These are phyloP conservation scores for Salix suchowensis DNA, from an alignment of 345 rosid genomes.

Conservation along the genomic window DNA sequence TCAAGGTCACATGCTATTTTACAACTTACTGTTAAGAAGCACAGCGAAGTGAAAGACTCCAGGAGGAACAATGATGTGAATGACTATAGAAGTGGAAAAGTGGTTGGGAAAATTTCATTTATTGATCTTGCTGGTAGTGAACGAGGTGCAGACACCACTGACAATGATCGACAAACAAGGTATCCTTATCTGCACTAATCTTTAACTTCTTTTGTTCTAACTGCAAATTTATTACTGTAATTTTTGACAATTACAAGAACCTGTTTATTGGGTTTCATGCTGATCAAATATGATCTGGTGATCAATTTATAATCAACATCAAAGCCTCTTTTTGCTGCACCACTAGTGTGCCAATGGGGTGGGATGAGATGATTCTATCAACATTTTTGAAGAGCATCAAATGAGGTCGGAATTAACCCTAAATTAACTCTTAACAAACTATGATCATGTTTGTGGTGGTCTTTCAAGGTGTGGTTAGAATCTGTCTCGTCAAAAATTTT, in stretches of 20 bases:
- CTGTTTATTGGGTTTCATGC: neutral
- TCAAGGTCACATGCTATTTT: constrained; percentile 98
- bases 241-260: neutral
- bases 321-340: neutral
- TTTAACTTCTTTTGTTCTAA: neutral
- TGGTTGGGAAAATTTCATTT: constrained; percentile 94
- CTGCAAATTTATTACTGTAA: neutral
- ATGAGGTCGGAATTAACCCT: no score
- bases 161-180: constrained; percentile 98
- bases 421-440: no score
- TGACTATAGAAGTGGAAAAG: constrained; percentile 66
- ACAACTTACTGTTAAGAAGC: constrained; percentile 90
- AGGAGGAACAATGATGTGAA: constrained; percentile 71
- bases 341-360: neutral
- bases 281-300: neutral
- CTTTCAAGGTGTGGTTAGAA: no score
- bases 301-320: neutral
- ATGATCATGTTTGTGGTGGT: no score
- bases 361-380: no score
- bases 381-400: no score
- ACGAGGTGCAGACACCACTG: constrained; percentile 98
- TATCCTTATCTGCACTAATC: constrained; percentile 13
- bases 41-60: constrained; percentile 72
- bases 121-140: constrained; percentile 99
- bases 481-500: no score